Percentiles rank a stretch among this genome's conserved stretches.
phyloP scores from a whole-genome alignment of 2,329 filamentous ascomycete genomes.

The Fusarium sp. region DNA sequence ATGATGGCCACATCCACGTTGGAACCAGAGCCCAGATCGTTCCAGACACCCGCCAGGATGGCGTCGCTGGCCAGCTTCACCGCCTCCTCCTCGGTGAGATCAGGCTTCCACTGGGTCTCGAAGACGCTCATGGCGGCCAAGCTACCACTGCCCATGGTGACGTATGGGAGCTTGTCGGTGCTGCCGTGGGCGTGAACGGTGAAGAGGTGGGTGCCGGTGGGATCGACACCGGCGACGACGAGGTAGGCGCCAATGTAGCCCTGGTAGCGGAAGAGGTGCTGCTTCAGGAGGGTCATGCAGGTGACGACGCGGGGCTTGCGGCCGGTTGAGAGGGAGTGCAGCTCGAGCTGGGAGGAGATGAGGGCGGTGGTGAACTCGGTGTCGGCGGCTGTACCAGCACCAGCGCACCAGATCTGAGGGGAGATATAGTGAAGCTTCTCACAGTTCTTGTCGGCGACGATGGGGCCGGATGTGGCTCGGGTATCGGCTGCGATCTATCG shows the following conservation, averaged over 20 bases:
- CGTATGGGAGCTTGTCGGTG: constrained; percentile 98
- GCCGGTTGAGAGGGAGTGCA: constrained; percentile 95
- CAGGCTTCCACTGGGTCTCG: constrained; percentile 92
- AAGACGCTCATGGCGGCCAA: constrained; percentile 98
- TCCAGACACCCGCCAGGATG: constrained; percentile 97
- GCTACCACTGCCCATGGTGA: constrained; percentile 98
- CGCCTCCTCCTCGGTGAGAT: constrained; percentile 82
- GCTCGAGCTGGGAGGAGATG: constrained; percentile 98
- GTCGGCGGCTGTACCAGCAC: constrained; percentile 96
- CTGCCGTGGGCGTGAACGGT: constrained; percentile 98
- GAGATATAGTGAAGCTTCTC: constrained; percentile 99
- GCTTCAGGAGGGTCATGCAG: constrained; percentile 99
- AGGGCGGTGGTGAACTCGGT: constrained; percentile 99
- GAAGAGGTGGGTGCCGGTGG: constrained; percentile 94
- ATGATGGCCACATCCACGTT: constrained; percentile 98
- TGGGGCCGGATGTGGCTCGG: constrained; percentile 94
- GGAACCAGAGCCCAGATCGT: constrained; percentile 95
- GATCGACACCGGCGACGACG: constrained; percentile 95
- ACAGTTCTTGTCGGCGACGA: constrained; percentile 99
- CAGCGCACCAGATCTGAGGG: constrained; percentile 98
- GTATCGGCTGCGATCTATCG: constrained; percentile 94
- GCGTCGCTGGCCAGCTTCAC: constrained; percentile 85
- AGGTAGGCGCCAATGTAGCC: constrained; percentile 98
- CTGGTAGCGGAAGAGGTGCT: constrained; percentile 98
- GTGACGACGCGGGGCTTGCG: constrained; percentile 97